Evolutionary conservation across 2,329 filamentous ascomycete genomes (phyloP).

Genomic region (Metarhizium humberi): DNA sequence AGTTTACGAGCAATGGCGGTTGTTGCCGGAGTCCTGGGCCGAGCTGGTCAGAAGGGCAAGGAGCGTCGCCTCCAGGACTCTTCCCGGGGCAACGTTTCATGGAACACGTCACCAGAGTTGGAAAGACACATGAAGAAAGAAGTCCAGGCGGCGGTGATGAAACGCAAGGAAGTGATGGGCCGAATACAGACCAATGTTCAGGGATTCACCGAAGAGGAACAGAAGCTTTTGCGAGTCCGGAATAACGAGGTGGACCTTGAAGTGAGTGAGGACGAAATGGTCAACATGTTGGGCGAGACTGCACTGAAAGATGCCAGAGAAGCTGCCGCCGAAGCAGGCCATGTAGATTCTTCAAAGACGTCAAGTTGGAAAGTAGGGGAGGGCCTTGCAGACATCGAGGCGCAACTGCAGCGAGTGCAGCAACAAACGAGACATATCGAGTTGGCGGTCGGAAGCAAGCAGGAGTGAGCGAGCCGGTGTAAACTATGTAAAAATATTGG

Average conservation of each 20-base stretch:
- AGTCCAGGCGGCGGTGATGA: conserved; percentile 18
- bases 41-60: conserved; percentile 73
- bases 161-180: conserved; percentile 27
- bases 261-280: conserved; percentile 26
- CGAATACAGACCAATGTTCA: conserved; percentile 24
- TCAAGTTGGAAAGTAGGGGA: neutral
- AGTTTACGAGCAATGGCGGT: conserved; percentile 75
- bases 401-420: conserved; percentile 9
- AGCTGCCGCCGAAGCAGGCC: conserved; percentile 1
- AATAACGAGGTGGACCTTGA: conserved; percentile 17
- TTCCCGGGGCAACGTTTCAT: conserved; percentile 52
- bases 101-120: conserved; percentile 40
- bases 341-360: neutral
- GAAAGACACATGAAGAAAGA: conserved; percentile 26
- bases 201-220: conserved; percentile 29
- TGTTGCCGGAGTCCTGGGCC: conserved; percentile 76
- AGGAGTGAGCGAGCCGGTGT: neutral
- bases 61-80: conserved; percentile 56
- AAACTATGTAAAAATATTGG: neutral
- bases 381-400: conserved; percentile 10
- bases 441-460: conserved; percentile 12
- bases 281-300: conserved; percentile 20
- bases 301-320: conserved; percentile 3
- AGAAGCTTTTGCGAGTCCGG: conserved; percentile 21
- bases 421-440: conserved; percentile 13